Conservation (phyloP, 2,329 filamentous ascomycete species). For the Claviceps paspali region DNA sequence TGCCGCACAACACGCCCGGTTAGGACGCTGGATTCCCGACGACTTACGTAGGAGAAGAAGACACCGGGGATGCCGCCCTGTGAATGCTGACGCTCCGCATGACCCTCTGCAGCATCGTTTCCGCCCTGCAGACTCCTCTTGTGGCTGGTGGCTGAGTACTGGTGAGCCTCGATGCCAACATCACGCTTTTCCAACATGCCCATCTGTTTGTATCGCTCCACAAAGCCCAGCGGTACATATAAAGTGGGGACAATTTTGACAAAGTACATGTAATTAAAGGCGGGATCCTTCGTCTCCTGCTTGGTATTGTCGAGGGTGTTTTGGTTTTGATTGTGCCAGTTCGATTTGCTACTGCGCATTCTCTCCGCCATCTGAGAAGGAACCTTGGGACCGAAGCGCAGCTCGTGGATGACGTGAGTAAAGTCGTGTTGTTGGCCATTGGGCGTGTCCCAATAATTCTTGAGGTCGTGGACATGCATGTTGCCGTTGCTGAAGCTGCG, state of each 20-base stretch:
- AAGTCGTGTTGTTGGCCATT: constrained; percentile 66
- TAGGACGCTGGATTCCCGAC: no score
- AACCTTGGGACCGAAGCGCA: constrained; percentile 86
- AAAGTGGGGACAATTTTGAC: constrained; percentile 95
- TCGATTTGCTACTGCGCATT: constrained; percentile 32
- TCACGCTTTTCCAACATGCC: constrained; percentile 30
- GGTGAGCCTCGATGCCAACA: constrained; percentile 89
- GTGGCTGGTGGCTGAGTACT: constrained; percentile 96
- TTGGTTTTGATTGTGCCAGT: constrained; percentile 78
- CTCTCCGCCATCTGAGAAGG: constrained; percentile 54
- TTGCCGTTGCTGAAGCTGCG: constrained; percentile 93
- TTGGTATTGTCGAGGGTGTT: constrained; percentile 76
- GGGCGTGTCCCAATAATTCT: constrained; percentile 76
- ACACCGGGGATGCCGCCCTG: constrained; percentile 88
- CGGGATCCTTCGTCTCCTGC: constrained; percentile 65
- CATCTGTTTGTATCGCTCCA: constrained; percentile 33
- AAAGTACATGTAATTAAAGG: constrained; percentile 98
- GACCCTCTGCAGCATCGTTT: constrained; percentile 70
- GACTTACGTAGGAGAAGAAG: constrained; percentile 90
- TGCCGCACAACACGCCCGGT: no score
- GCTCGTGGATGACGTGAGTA: constrained; percentile 71
- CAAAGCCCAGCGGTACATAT: constrained; percentile 85
- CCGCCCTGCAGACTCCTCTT: constrained; percentile 78
- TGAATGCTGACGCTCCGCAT: constrained; percentile 83
- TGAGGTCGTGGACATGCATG: constrained; percentile 93